Conservation (phyloP, 2,329 filamentous ascomycete genomes). For the Hymenoscyphus fructigenus region DNA sequence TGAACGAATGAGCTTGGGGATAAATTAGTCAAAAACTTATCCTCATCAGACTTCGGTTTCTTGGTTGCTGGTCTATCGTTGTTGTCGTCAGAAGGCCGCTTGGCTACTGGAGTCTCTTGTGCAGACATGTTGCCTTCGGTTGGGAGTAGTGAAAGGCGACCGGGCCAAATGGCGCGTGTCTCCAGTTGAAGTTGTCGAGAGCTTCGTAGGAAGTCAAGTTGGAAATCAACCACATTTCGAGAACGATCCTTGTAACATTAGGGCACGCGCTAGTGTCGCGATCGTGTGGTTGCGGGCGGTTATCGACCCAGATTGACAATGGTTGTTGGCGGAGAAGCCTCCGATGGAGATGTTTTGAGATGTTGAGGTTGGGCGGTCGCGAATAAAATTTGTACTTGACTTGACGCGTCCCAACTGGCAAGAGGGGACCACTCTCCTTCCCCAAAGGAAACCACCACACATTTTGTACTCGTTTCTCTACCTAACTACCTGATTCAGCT, state of each 20-base stretch:
- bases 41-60: neutral
- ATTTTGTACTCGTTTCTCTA: too few species aligned
- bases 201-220: neutral
- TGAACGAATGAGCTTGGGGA: neutral
- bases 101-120: too few species aligned
- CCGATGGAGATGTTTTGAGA: neutral
- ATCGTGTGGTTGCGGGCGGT: neutral
- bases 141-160: neutral
- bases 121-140: neutral
- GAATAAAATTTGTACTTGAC: too few species aligned
- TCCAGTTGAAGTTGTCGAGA: neutral
- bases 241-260: neutral
- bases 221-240: neutral
- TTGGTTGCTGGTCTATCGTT: neutral
- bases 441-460: too few species aligned
- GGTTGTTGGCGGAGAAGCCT: neutral
- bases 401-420: neutral
- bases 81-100: neutral
- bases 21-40: neutral
- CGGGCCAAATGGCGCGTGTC: neutral
- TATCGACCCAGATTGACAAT: neutral
- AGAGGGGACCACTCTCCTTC: neutral
- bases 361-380: neutral
- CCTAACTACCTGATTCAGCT: too few species aligned
- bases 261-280: neutral